phyloP scores from a whole-genome alignment of 768 basidiomycete genomes.

The Lentinula edodes region DNA sequence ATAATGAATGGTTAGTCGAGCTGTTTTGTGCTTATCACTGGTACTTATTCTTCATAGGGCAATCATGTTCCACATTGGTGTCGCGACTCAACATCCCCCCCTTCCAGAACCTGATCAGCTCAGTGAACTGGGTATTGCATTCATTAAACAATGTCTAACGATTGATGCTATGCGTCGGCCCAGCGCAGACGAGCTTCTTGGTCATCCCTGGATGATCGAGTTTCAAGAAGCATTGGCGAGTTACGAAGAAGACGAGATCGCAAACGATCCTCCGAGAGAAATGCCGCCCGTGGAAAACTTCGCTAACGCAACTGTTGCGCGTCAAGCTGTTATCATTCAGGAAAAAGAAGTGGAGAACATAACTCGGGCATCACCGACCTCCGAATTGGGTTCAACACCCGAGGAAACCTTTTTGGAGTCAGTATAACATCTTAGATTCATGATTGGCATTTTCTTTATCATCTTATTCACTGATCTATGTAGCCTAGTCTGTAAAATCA shows the following conservation, averaged over 20 bases:
- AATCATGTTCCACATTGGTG: constrained; percentile 99
- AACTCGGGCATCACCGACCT: constrained; percentile 42
- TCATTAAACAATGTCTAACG: constrained; percentile 87
- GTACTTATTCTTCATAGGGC: constrained; percentile 55
- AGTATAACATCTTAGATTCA: neutral
- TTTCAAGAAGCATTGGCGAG: constrained; percentile 66
- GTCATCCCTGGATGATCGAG: constrained; percentile 86
- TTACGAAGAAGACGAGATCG: constrained; percentile 62
- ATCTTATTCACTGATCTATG: neutral
- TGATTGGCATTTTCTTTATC: neutral
- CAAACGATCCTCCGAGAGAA: constrained; percentile 39
- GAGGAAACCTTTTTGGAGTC: constrained; percentile 5
- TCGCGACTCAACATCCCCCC: constrained; percentile 94
- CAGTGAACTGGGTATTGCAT: constrained; percentile 83
- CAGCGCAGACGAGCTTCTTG: constrained; percentile 76
- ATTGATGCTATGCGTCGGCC: constrained; percentile 84
- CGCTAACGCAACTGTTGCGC: constrained; percentile 46
- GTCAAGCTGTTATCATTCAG: constrained; percentile 50
- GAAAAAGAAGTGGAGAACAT: constrained; percentile 59
- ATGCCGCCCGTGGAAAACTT: constrained; percentile 43
- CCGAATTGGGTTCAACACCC: constrained; percentile 33
- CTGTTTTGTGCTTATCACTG: neutral
- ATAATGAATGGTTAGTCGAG: constrained; percentile 85
- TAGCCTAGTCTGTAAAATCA: neutral
- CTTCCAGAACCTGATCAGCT: constrained; percentile 89